Conservation (phyloP, 352 stramenopile species). For the Saprolegnia diclina region DNA sequence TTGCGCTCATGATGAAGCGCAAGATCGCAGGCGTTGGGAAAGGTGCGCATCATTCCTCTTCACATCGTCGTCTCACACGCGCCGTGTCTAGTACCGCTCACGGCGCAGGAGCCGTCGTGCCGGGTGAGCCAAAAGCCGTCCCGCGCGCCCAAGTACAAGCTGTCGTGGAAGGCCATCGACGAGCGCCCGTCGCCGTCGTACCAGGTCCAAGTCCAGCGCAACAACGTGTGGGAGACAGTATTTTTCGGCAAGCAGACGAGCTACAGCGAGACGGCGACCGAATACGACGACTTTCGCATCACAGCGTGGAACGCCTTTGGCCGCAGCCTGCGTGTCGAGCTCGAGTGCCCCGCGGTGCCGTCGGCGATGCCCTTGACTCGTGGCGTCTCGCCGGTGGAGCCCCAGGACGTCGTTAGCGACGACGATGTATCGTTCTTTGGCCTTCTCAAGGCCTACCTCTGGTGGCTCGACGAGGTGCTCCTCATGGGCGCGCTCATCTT, state of each 20-base stretch:
- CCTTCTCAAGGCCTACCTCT: slow-evolving; percentile 63
- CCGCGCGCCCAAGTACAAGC: slow-evolving; percentile 20
- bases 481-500: slow-evolving; percentile 65
- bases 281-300: slow-evolving; percentile 43
- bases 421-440: slow-evolving; percentile 33
- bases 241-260: slow-evolving; percentile 21
- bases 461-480: slow-evolving; percentile 83
- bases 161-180: slow-evolving; percentile 6
- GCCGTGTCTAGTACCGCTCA: slow-evolving; percentile 3
- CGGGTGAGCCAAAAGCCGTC: slow-evolving; percentile 16
- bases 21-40: slow-evolving; percentile 24
- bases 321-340: slow-evolving; percentile 45
- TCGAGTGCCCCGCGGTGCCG: slow-evolving; percentile 7
- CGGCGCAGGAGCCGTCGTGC: slow-evolving; percentile 4
- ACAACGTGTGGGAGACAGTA: slow-evolving; percentile 24
- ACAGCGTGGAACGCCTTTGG: slow-evolving; percentile 82
- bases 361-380: not conserved
- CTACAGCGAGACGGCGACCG: slow-evolving; percentile 14
- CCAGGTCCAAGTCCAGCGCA: slow-evolving; percentile 19
- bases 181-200: slow-evolving; percentile 16
- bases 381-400: not conserved
- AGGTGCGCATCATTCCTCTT: not conserved
- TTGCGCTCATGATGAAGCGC: slow-evolving; percentile 71
- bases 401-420: not conserved
- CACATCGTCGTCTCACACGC: not conserved